These are phyloP conservation scores for Fraxinus sp. DNA, from an alignment of 305 asterid species.

Conservation along the genomic window DNA sequence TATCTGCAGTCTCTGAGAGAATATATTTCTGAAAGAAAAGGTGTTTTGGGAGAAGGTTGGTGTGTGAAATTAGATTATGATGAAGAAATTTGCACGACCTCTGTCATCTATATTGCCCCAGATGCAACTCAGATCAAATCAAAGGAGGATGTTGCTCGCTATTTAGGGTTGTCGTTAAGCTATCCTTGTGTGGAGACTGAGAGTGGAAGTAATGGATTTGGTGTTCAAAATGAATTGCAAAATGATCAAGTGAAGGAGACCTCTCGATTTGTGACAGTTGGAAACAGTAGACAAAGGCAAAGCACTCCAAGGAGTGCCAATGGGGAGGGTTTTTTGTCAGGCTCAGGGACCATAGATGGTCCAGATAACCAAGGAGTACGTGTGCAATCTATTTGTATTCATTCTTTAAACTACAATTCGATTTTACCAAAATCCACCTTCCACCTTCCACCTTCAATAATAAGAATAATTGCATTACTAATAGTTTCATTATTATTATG, in stretches of 20 bases:
- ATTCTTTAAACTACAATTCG: slow-evolving; percentile 10
- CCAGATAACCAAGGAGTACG: slow-evolving; percentile 27
- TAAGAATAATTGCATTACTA: slow-evolving; percentile 1
- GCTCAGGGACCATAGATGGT: slow-evolving; percentile 27
- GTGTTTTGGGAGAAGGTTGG: slow-evolving; percentile 81
- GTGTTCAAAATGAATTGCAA: slow-evolving; percentile 34
- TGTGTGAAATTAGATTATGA: slow-evolving; percentile 66
- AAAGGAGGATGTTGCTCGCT: slow-evolving; percentile 70
- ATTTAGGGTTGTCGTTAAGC: slow-evolving; percentile 55
- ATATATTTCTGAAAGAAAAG: slow-evolving; percentile 64
- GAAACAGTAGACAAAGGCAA: slow-evolving; percentile 41
- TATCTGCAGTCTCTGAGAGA: slow-evolving; percentile 71
- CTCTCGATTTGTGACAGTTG: slow-evolving; percentile 32
- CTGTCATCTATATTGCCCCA: slow-evolving; percentile 65
- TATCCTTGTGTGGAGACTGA: slow-evolving; percentile 37
- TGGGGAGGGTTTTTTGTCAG: slow-evolving; percentile 33
- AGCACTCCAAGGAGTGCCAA: slow-evolving; percentile 39
- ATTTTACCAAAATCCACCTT: slow-evolving; percentile 3
- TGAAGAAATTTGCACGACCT: slow-evolving; percentile 46
- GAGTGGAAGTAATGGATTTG: slow-evolving; percentile 38
- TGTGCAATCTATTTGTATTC: slow-evolving; percentile 33
- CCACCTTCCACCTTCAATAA: background rate
- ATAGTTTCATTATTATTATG: slow-evolving; percentile 15
- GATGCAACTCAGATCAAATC: slow-evolving; percentile 74
- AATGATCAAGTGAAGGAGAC: slow-evolving; percentile 43